These are phyloP conservation scores for Tuber borchii DNA, from an alignment of 495 filamentous ascomycete species.

Conservation along the genomic window DNA sequence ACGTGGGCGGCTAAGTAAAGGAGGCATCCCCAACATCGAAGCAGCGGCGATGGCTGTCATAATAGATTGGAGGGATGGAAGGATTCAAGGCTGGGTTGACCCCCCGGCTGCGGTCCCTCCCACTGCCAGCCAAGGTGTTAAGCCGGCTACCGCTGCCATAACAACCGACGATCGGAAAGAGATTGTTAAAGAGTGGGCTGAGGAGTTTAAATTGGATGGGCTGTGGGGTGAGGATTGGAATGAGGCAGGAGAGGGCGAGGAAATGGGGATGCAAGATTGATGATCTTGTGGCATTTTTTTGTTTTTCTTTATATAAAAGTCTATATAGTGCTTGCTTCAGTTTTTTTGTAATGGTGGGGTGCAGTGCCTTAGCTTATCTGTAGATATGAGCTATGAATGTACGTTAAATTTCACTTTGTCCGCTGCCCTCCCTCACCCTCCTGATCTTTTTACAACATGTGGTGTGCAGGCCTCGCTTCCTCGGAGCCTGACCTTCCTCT, in stretches of 20 bases:
- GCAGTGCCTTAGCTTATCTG: neutral
- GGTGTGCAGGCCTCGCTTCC: neutral
- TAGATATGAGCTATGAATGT: neutral
- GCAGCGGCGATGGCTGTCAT: constrained; percentile 88
- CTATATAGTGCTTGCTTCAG: neutral
- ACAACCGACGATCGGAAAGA: constrained; percentile 63
- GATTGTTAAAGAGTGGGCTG: constrained; percentile 88
- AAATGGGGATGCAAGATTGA: constrained; percentile 40
- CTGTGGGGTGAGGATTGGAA: constrained; percentile 65
- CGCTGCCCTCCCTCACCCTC: neutral
- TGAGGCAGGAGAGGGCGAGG: constrained; percentile 43
- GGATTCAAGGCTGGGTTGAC: constrained; percentile 87
- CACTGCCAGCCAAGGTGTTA: constrained; percentile 43
- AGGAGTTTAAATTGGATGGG: constrained; percentile 92
- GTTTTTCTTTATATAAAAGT: neutral
- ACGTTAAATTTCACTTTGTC: neutral
- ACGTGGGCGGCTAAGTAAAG: constrained; percentile 78
- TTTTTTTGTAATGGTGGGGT: neutral
- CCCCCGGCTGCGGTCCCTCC: constrained; percentile 51
- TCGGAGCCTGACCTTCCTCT: neutral
- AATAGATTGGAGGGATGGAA: constrained; percentile 89
- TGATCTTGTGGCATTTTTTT: neutral
- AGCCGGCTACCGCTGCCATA: constrained; percentile 21
- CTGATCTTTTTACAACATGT: neutral
- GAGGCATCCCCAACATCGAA: constrained; percentile 80